Evolutionary conservation across 495 filamentous ascomycete species (phyloP).

Genomic region (Entonaema liquescens): DNA sequence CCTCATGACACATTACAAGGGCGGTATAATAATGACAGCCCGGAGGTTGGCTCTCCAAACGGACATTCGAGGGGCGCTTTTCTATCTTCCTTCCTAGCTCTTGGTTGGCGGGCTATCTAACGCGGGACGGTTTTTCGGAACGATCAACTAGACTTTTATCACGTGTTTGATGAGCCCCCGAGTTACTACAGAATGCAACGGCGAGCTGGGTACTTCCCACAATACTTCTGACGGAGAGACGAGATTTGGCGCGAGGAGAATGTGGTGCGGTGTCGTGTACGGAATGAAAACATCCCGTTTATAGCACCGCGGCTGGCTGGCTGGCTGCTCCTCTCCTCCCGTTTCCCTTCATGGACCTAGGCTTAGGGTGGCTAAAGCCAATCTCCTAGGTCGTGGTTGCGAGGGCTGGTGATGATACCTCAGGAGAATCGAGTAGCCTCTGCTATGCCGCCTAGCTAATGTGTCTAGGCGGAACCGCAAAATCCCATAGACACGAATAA

Average conservation of each 20-base stretch:
- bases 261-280: neutral
- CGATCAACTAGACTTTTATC: conserved; percentile 10
- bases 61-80: neutral
- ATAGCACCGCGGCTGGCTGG: neutral
- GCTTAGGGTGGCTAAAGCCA: no score
- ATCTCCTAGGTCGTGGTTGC: no score
- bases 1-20: conserved; percentile 3
- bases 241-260: neutral
- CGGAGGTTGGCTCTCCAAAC: conserved; percentile 6
- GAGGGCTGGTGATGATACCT: neutral
- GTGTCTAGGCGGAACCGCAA: neutral
- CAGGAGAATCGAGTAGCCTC: neutral
- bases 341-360: neutral
- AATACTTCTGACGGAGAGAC: conserved; percentile 7
- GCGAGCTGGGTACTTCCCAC: conserved; percentile 1
- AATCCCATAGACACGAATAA: conserved; percentile 11
- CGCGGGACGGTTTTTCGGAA: conserved; percentile 9
- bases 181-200: conserved; percentile 1
- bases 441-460: neutral
- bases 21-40: neutral
- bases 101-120: conserved; percentile 23
- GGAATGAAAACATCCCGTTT: neutral
- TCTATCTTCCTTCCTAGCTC: neutral
- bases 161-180: conserved; percentile 11
- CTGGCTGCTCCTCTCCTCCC: neutral